Evolutionary conservation across 2,329 filamentous ascomycete species (phyloP).

Genomic region (Ambrosiella beaveri): DNA sequence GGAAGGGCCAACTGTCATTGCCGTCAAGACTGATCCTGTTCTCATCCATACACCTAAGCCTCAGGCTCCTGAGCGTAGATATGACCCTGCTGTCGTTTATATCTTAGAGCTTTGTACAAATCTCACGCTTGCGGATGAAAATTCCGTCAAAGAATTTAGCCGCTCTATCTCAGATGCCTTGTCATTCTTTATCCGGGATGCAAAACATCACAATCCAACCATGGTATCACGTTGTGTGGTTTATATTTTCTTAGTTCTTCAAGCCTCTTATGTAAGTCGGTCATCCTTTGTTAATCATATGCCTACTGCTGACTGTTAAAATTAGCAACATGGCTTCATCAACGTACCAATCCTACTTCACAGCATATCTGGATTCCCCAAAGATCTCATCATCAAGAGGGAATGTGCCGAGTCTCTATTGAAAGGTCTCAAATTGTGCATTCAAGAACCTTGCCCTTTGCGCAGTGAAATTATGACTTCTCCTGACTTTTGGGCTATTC

Average conservation of each 20-base stretch:
- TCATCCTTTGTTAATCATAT: neutral
- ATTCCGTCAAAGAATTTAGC: slow-evolving; percentile 55
- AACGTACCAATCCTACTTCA: slow-evolving; percentile 84
- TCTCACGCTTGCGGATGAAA: slow-evolving; percentile 56
- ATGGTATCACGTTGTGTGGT: slow-evolving; percentile 69
- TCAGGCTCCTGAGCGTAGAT: slow-evolving; percentile 40
- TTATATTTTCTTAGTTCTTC: slow-evolving; percentile 68
- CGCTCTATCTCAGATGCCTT: slow-evolving; percentile 65
- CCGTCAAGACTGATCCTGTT: slow-evolving; percentile 72
- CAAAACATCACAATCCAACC: slow-evolving; percentile 63
- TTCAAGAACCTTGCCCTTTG: slow-evolving; percentile 58
- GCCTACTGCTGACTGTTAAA: slow-evolving; percentile 16
- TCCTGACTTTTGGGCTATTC: slow-evolving; percentile 89
- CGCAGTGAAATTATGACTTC: slow-evolving; percentile 89
- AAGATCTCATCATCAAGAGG: slow-evolving; percentile 40
- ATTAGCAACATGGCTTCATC: slow-evolving; percentile 71
- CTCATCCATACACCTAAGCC: slow-evolving; percentile 39
- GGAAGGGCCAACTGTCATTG: slow-evolving; percentile 61
- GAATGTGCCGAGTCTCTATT: slow-evolving; percentile 50
- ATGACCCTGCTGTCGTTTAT: slow-evolving; percentile 77
- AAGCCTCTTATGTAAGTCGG: slow-evolving; percentile 61
- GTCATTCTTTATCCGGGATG: slow-evolving; percentile 67
- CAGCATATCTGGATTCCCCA: slow-evolving; percentile 72
- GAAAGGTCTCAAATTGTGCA: slow-evolving; percentile 63
- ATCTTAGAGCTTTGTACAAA: slow-evolving; percentile 82